Percentiles rank a stretch among this genome's conserved stretches.
Evolutionary conservation across 2,329 filamentous ascomycete genomes (phyloP).

Genomic region (Lasiodiplodia sp.): DNA sequence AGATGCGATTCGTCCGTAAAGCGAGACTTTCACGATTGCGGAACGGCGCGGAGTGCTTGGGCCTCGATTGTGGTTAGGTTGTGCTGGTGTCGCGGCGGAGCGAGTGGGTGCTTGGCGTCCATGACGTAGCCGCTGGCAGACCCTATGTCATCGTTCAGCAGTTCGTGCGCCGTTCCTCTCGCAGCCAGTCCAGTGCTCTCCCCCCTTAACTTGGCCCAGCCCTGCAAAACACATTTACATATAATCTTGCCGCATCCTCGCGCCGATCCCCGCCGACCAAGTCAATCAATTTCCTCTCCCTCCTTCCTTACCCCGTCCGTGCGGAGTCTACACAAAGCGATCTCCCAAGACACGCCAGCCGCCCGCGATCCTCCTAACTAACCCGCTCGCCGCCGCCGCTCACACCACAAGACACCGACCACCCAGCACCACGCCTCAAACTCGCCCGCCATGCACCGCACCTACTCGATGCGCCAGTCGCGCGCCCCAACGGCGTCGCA

Average conservation of each 20-base stretch:
- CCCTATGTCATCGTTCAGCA: conserved; percentile 1
- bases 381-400: not conserved
- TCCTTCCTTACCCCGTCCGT: conserved; percentile 20
- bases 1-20: conserved; percentile 5
- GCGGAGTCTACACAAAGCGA: conserved; percentile 7
- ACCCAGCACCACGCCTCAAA: not conserved
- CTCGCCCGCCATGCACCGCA: conserved; percentile 80
- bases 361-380: not conserved
- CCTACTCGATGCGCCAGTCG: conserved; percentile 98
- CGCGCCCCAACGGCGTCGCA: conserved; percentile 94
- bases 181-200: not conserved
- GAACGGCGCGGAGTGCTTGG: conserved; percentile 4
- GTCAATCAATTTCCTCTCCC: conserved; percentile 20
- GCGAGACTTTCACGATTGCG: conserved; percentile 11
- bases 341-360: not conserved
- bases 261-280: conserved; percentile 6
- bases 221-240: conserved; percentile 23
- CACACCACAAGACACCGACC: conserved; percentile 14
- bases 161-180: not conserved
- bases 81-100: not conserved
- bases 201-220: conserved; percentile 11
- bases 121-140: not conserved
- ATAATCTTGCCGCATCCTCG: conserved; percentile 19
- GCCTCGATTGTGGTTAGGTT: not conserved
- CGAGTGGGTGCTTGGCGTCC: not conserved